A percentile compares a stretch with the other conserved stretches of the same genome.
phyloP scores from a whole-genome alignment of 1,284 basidiomycete species.

The Malassezia dermatis region DNA sequence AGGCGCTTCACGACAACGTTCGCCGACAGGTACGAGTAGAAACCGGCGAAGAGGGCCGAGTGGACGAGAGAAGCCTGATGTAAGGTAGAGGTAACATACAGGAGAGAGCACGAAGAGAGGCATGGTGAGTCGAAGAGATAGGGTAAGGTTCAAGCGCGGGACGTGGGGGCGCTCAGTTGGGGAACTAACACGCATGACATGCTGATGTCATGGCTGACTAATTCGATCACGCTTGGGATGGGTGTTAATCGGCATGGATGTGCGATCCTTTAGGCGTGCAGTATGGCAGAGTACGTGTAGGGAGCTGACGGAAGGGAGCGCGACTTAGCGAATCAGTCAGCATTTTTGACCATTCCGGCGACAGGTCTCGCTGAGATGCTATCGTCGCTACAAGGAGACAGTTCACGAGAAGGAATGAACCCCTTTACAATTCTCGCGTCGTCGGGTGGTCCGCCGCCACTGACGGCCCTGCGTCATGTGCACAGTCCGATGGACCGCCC shows the following conservation, averaged over 20 bases:
- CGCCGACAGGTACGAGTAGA: slow-evolving; percentile 38
- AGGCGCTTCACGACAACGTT: slow-evolving; percentile 31
- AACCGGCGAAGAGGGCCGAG: slow-evolving; percentile 43
- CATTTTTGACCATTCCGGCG: slow-evolving; percentile 3
- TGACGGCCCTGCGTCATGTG: neutral
- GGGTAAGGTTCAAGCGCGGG: neutral
- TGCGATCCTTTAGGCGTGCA: neutral
- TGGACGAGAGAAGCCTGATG: slow-evolving; percentile 44
- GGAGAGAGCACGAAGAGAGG: slow-evolving; percentile 44
- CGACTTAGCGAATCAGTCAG: neutral
- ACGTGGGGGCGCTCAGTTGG: neutral
- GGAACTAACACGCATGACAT: neutral
- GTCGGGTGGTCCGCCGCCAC: neutral
- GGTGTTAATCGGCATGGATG: neutral
- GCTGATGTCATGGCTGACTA: neutral
- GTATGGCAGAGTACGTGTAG: slow-evolving; percentile 14
- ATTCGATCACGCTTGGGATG: neutral
- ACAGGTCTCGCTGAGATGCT: slow-evolving; percentile 8
- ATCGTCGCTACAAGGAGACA: neutral
- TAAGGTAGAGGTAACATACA: neutral
- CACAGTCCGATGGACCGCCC: neutral
- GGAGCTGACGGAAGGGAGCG: slow-evolving; percentile 11
- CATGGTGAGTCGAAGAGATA: slow-evolving; percentile 21
- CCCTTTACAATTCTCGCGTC: slow-evolving; percentile 3
- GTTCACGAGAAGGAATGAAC: neutral